Evolutionary conservation across 345 rosid genomes (phyloP), one percentile per base, ranked within the genome.

Genomic region (Viola odorata): DNA sequence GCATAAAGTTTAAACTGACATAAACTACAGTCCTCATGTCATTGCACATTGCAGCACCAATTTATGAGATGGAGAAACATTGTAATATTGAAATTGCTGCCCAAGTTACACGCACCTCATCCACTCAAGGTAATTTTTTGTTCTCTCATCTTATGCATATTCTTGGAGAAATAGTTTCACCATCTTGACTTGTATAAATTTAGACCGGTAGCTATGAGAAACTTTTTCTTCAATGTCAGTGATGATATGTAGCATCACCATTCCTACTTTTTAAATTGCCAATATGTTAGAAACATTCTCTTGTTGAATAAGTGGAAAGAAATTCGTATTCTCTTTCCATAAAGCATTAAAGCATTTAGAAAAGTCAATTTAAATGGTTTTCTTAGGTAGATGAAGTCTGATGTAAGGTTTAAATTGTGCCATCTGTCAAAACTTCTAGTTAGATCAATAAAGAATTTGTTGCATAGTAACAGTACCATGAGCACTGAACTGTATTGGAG

Each of bases 81-180:
- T 94, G 99, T 66, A 94, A 86, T 70, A 90, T 90, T 53, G 96
- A 94, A 85, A 84, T 94, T 68, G 89, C 95, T 32, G 96, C 97
- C 16, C 95, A 90, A 71, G 77, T 94, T 65, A 79, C 95, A 1
- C 92, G 76, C 10, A 15, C 75, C 58, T 58, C 85, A 36, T 80
- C 90, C 56, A 41, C 48, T 45, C 90, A 78, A 75, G 95, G 95
- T 80, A 78, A 16, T 45, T 10, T 47, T n/a, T 8, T 57, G 14
- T 63, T 67, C 53, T 75, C 66, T 49, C 13, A 45, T 42, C 64
- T 5, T 63, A 23, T 23, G 32, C 32, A 23, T 23, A 23, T 23
- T 23, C 32, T 23, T 23, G 32, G 32, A 23, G 32, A 23, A 23
- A 23, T 23, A 23, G 2, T 23, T 23, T 23, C 32, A 23, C 32